Conservation (phyloP, 371 early-diverging fungal genomes). For the Mucor piriformis region DNA sequence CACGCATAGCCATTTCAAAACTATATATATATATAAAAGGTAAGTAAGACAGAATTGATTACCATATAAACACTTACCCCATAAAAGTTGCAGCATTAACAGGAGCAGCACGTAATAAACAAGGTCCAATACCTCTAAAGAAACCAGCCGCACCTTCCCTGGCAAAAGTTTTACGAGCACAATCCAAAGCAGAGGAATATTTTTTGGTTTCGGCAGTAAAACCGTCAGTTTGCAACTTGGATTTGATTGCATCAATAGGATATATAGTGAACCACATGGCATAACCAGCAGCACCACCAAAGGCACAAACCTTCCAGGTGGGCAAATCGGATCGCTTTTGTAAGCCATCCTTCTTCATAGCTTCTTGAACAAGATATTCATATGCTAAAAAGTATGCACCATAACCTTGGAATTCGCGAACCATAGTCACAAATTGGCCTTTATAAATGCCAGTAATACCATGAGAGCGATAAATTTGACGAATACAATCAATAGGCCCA, state of each 20-base stretch:
- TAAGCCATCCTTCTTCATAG: conserved; percentile 54
- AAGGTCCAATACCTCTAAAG: conserved; percentile 86
- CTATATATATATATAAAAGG: conserved; percentile 14
- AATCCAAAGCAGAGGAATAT: conserved; percentile 67
- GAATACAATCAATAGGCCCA: conserved; percentile 76
- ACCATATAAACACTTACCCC: conserved; percentile 36
- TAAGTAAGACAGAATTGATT: background rate
- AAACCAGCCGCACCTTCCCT: conserved; percentile 77
- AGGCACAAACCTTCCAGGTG: conserved; percentile 67
- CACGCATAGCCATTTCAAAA: conserved; percentile 50
- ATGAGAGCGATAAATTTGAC: conserved; percentile 69
- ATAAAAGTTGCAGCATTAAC: conserved; percentile 86
- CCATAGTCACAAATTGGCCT: conserved; percentile 78
- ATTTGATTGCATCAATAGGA: conserved; percentile 81
- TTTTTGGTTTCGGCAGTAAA: conserved; percentile 59
- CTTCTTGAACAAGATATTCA: conserved; percentile 73
- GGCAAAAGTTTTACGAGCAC: conserved; percentile 65
- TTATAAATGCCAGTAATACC: conserved; percentile 83
- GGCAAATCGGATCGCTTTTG: conserved; percentile 61
- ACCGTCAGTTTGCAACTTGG: conserved; percentile 80
- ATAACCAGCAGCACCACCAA: conserved; percentile 78
- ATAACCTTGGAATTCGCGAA: conserved; percentile 81
- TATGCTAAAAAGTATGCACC: conserved; percentile 83
- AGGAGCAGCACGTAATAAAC: conserved; percentile 87
- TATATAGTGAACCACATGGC: conserved; percentile 82